Base-by-base conservation (phyloP, 2,329 filamentous ascomycete species). In the Amauroascus niger region DNA sequence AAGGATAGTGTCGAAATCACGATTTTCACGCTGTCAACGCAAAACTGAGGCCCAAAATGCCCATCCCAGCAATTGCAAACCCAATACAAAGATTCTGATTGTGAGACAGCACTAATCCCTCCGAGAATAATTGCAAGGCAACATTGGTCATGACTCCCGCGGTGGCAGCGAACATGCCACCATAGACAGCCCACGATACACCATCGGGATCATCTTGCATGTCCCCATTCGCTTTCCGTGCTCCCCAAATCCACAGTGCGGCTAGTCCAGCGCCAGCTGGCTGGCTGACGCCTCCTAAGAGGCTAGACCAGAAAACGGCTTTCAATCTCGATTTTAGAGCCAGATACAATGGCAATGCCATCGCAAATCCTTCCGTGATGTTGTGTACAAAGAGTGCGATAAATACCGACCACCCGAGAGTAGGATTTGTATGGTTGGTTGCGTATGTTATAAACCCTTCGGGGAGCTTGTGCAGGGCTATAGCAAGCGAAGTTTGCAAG, bases 301-400 rank as follows among this genome's bases (percentile, higher is more conserved):
- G 67, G 8, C 86, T 84, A 3, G 87, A 84, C 83, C 88, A 94
- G 55, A 86, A 70, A 73, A 97, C 93, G 16, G 93, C 91, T 62
- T 83, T 85, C 65, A 81, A 74, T 44, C 89, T 84, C 55, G 83
- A 91, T 57, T 84, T 80, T 30, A 96, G 80, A 1, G 93, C 93
- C 63, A 98, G 86, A 69, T 95, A 98, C 0, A 98, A 76, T 0
- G 93, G 93, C 0, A 98, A 74, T 0, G 89, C 88, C 79, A 98
- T 86, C 57, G 90, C 88, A 66, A 97, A 97, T 1, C 93, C 93
- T 72, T 98, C 93, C 26, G 88, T 90, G 64, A 98, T 95, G 72
- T 97, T 98, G 77, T 98, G 93, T 55, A 98, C 91, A 66, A 95
- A 95, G 6, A 98, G 79, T 0, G 93, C 91, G 69, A 97, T 80